Evolutionary conservation across 495 filamentous ascomycete genomes (phyloP), one percentile per base, ranked within the genome.

Genomic region (Aspergillus hancockii): DNA sequence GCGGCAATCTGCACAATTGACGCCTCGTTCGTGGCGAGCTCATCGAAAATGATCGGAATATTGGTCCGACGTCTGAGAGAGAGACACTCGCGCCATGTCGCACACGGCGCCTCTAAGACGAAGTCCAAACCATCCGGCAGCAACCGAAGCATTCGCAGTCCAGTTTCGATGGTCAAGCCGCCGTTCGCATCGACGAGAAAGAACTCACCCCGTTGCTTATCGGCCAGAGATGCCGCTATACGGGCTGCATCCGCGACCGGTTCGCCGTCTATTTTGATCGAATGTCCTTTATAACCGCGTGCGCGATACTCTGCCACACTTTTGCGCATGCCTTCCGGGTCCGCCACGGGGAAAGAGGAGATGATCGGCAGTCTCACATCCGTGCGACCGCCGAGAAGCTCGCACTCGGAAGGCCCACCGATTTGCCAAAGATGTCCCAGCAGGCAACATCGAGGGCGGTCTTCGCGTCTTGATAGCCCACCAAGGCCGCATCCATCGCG

Each of bases 151-250:
- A 60, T 60, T 1, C 52, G 41, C 51, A 60, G 58, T 13, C 40
- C 58, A 1, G 10, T 49, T 25, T 60, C 51, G 16, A 60, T 51
- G 7, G 51, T 2, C 52, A 60, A 18, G 10, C 58, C 58, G n/a
- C 51, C 58, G 30, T 60, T 60, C 12, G 58, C 58, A 40, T 60
- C 58, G n/a, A 55, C 52, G 0, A 60, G 14, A 25, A 55, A 60
- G 50, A 55, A 54, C 52, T 60, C 58, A 18, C 51, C 58, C 2
- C 23, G 28, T 18, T 50, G 58, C 12, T 49, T 46, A 49, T 60
- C 58, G 9, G 58, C 58, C 23, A 60, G 30, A 16, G 58, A 47
- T 0, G 58, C 58, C 5, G 50, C 10, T n/a, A 60, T 55, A 9
- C 58, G 52, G n/a, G 40, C 58, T 22, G 58, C 58, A 18, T 60